These are phyloP conservation scores for Bathelium albidoporum DNA, from an alignment of 495 filamentous ascomycete genomes.

Conservation along the genomic window DNA sequence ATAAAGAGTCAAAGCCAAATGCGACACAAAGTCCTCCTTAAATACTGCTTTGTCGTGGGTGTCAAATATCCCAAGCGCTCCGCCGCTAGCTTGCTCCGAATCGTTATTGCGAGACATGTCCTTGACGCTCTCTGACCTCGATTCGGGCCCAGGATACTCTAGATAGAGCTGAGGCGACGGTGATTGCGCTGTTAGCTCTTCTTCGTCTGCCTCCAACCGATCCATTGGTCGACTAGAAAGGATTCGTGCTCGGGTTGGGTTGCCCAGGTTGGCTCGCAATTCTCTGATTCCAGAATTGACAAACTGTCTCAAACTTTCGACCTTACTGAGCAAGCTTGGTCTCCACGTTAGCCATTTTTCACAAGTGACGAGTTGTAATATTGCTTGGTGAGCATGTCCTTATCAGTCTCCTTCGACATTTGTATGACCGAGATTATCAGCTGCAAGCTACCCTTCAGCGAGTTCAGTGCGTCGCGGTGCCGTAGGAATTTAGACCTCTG, in stretches of 20 bases:
- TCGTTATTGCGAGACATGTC: too few species aligned
- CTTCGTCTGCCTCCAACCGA: too few species aligned
- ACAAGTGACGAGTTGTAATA: not conserved
- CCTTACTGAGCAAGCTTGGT: not conserved
- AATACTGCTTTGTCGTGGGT: too few species aligned
- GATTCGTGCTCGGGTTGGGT: not conserved
- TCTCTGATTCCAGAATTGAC: not conserved
- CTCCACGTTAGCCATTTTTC: not conserved
- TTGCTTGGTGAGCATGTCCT: not conserved
- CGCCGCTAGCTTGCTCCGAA: not conserved
- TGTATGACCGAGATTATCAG: not conserved
- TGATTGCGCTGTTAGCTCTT: too few species aligned
- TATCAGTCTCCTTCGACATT: not conserved
- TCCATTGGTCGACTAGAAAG: not conserved
- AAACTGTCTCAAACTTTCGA: not conserved
- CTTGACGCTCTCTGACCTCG: too few species aligned
- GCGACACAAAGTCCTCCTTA: too few species aligned
- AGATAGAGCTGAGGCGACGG: too few species aligned
- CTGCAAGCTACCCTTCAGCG: not conserved
- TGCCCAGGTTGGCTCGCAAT: not conserved
- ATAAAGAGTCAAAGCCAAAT: not conserved
- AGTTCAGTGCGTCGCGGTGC: not conserved
- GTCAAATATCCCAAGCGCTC: not conserved
- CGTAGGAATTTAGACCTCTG: not conserved
- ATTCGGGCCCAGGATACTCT: too few species aligned